Evolutionary conservation across 176 grass and related monocot species (phyloP), one percentile per base, ranked within the genome.

Genomic region (Phyllostachys edulis): DNA sequence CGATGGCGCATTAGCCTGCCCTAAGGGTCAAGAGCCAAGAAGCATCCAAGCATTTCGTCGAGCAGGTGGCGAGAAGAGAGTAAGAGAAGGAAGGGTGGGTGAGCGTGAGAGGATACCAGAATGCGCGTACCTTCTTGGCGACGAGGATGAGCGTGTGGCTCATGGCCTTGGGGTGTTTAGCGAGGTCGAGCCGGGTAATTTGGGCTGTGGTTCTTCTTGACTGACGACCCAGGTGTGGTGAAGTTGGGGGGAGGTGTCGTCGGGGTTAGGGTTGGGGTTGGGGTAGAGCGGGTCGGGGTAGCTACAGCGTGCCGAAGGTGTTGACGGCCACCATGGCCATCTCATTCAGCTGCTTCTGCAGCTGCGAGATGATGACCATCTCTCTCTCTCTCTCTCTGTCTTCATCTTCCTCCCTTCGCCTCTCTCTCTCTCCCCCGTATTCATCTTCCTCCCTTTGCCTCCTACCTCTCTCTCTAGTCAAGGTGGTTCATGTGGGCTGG

Each of bases 341-440:
- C 57, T 90, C 80, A 79, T 93, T 95, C 3, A 98, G 93, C 89
- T 95, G 91, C 63, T 98, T 93, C 75, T 98, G 96, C 63, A 98
- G 90, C 86, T 98, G 96, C 82, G 96, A 87, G 85, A 98, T 95
- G 70, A 95, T 98, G 75, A 95, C 93, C 96, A 98, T 98, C 66
- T 4, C 77, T 24, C 39, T 6, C 39, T 40, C 39, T 7, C 39
- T 40, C 39, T 40, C 42, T 45, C 9, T 11, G 42, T 45, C 42
- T 45, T 45, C 46, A 34, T 51, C 7, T 17, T 59, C 42, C 39
- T 20, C 27, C 50, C 29, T 10, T 41, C 54, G 12, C 55, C 68
- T 12, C 78, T 18, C 51, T 40, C 40, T 47, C 21, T n/a, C 54
- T 50, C 18, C 55, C 57, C 12, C 78, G 15, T 64, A 38, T 36